Percentiles rank a stretch among this genome's conserved stretches.
Evolutionary conservation across 2,329 filamentous ascomycete species (phyloP).

Genomic region (Falciphora oryzae): DNA sequence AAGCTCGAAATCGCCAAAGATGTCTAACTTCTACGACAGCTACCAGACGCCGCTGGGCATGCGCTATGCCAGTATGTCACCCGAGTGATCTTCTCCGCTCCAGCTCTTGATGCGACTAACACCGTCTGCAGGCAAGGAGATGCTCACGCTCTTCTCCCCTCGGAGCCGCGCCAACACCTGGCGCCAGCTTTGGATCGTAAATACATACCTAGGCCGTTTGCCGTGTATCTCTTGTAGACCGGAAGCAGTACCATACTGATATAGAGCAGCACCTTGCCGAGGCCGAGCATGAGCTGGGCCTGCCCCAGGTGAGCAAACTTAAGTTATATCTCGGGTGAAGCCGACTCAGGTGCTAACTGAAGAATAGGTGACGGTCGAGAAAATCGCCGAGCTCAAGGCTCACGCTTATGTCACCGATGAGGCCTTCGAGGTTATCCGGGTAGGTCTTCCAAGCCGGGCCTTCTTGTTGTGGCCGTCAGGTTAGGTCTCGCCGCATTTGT

Average conservation of each 20-base stretch:
- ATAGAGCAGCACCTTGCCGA: constrained; percentile 59
- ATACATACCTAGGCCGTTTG: not conserved
- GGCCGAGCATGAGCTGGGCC: constrained; percentile 71
- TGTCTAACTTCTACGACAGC: constrained; percentile 32
- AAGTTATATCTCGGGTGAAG: not conserved
- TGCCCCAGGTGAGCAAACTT: constrained; percentile 2
- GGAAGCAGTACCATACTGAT: not conserved
- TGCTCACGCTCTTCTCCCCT: constrained; percentile 74
- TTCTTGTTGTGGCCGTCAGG: not conserved
- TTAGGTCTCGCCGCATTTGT: not conserved
- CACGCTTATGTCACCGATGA: constrained; percentile 5
- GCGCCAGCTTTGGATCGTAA: constrained; percentile 72
- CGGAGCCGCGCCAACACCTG: constrained; percentile 71
- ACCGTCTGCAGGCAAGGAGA: constrained; percentile 42
- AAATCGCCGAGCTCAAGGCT: constrained; percentile 6
- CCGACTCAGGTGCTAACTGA: not conserved
- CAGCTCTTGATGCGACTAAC: not conserved
- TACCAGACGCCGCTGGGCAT: constrained; percentile 65
- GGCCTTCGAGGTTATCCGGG: constrained; percentile 8
- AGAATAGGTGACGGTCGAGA: constrained; percentile 3
- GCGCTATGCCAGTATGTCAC: constrained; percentile 59
- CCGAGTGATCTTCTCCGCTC: not conserved
- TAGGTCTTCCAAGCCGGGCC: not conserved
- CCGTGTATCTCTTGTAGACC: not conserved
- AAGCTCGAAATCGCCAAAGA: not conserved